A percentile compares a stretch with the other conserved stretches of the same genome.
Conservation (phyloP, 345 rosid genomes). For the Leavenworthia alabamica region DNA sequence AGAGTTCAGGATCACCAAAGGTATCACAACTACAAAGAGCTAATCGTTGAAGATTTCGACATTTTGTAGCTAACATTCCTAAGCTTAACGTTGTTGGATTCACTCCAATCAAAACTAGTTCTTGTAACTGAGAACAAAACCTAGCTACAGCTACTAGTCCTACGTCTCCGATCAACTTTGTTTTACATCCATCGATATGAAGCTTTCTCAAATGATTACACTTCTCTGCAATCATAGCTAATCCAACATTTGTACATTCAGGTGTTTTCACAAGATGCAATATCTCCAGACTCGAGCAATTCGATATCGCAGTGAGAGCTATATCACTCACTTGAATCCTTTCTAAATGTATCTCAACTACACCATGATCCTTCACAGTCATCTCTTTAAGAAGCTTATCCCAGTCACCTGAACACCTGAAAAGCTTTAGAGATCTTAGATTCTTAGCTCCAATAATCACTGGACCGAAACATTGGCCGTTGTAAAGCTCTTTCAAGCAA, state of each 20-base stretch:
- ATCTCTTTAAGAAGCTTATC: conserved; percentile 49
- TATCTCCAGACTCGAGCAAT: conserved; percentile 53
- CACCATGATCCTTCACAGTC: conserved; percentile 36
- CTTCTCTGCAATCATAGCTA: conserved; percentile 41
- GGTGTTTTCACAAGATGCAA: conserved; percentile 73
- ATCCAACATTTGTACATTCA: conserved; percentile 60
- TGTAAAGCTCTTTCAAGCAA: conserved; percentile 70
- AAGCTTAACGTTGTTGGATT: conserved; percentile 60
- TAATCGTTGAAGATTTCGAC: conserved; percentile 56
- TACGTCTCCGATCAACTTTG: conserved; percentile 62
- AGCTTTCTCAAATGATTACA: conserved; percentile 64
- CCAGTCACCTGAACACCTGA: conserved; percentile 84
- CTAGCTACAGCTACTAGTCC: conserved; percentile 56
- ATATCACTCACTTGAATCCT: conserved; percentile 60
- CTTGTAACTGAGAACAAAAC: conserved; percentile 59
- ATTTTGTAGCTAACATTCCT: conserved; percentile 52
- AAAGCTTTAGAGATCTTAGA: conserved; percentile 59
- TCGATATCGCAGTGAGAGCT: conserved; percentile 52
- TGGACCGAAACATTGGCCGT: conserved; percentile 72
- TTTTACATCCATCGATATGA: conserved; percentile 73
- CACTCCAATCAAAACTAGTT: conserved; percentile 69
- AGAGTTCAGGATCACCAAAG: conserved; percentile 67
- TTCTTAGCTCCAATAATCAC: conserved; percentile 52
- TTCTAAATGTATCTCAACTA: conserved; percentile 70
- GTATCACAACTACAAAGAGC: conserved; percentile 75